Evolutionary conservation across 441 rosid species (phyloP).

Genomic region (Populus hybrid): DNA sequence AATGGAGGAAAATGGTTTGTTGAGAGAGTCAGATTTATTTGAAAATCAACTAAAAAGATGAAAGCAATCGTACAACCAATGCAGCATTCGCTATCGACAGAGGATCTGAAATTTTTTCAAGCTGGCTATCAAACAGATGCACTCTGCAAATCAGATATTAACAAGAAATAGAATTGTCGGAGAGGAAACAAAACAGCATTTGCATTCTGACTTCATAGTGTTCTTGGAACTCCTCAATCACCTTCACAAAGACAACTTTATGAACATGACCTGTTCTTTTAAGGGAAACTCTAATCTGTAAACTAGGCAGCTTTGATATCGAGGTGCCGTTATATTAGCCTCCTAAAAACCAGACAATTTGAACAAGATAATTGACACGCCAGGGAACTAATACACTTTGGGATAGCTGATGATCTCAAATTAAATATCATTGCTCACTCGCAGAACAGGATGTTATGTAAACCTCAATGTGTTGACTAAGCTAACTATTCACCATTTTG

Average conservation of each 20-base stretch:
- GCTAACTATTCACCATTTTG: too few relatives aligned
- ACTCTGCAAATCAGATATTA: not conserved
- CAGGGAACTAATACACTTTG: not conserved
- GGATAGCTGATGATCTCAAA: not conserved
- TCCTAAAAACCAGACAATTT: conserved; percentile 6
- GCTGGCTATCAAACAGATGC: too few relatives aligned
- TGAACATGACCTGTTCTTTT: not conserved
- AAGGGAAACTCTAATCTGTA: too few relatives aligned
- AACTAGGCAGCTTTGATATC: not conserved
- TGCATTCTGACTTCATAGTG: not conserved
- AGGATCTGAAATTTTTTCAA: too few relatives aligned
- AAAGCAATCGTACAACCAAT: too few relatives aligned
- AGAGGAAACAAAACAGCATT: not conserved
- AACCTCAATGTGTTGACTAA: too few relatives aligned
- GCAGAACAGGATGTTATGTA: too few relatives aligned
- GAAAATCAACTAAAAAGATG: too few relatives aligned
- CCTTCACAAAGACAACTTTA: not conserved
- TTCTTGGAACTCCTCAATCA: not conserved
- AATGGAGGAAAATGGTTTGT: too few relatives aligned
- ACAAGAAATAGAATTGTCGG: not conserved
- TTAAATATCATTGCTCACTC: conserved; percentile 1
- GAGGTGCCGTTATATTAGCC: not conserved
- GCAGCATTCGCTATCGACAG: too few relatives aligned
- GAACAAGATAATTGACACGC: not conserved
- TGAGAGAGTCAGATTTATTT: too few relatives aligned